These are phyloP conservation scores for Myriosclerotinia scirpicola DNA, from an alignment of 2,329 filamentous ascomycete genomes.

Conservation along the genomic window DNA sequence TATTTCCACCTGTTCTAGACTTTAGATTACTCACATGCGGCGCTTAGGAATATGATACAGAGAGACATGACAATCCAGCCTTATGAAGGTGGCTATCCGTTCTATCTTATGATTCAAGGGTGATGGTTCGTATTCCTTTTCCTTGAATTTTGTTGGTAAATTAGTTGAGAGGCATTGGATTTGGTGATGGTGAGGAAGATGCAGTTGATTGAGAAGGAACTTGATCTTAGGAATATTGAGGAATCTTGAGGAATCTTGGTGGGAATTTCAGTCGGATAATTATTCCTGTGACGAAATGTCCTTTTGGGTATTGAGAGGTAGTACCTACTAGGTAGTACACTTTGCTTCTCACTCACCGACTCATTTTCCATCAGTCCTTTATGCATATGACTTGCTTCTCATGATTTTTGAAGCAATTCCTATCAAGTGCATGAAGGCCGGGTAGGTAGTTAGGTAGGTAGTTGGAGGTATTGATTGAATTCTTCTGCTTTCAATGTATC, in stretches of 20 bases:
- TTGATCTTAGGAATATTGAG: not conserved
- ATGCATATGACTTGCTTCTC: no score
- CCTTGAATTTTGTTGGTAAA: not conserved
- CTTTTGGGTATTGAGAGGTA: not conserved
- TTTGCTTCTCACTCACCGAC: not conserved
- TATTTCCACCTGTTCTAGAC: not conserved
- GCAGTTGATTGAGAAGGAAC: not conserved
- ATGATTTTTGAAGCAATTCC: not conserved
- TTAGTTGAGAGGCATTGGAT: not conserved
- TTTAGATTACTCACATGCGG: conserved; percentile 1
- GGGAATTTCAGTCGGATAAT: no score
- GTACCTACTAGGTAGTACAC: no score
- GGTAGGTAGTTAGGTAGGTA: no score
- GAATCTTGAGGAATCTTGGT: not conserved
- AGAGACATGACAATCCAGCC: not conserved
- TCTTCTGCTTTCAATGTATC: not conserved
- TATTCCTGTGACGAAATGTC: not conserved
- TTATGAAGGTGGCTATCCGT: conserved; percentile 1
- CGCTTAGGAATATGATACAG: conserved; percentile 1
- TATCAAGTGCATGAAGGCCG: not conserved
- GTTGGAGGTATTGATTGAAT: not conserved
- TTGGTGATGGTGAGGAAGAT: not conserved
- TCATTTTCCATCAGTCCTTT: not conserved
- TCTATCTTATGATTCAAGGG: not conserved
- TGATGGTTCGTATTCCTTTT: no score